Percentiles rank a stretch among this genome's conserved stretches.
Evolutionary conservation across 1,284 basidiomycete species (phyloP).

Genomic region (Apiotrichum domesticum): DNA sequence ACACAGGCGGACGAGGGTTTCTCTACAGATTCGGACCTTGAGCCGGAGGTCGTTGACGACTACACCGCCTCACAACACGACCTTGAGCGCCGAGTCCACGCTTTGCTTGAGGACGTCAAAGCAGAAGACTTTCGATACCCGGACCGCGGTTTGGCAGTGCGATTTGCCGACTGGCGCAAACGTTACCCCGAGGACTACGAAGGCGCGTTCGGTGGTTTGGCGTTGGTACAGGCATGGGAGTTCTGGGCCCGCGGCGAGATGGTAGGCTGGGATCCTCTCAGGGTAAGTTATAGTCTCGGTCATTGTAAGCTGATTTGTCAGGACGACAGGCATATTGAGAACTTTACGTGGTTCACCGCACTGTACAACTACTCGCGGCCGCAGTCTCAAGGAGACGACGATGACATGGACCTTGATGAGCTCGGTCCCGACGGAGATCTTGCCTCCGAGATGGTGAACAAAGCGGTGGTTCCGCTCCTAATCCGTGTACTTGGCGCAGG

Average conservation of each 20-base stretch:
- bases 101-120: constrained; percentile 69
- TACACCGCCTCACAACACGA: constrained; percentile 60
- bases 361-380: constrained; percentile 73
- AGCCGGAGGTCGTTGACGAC: constrained; percentile 60
- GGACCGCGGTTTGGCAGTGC: constrained; percentile 59
- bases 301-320: constrained; percentile 24
- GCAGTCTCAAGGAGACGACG: constrained; percentile 21
- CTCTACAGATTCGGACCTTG: constrained; percentile 72
- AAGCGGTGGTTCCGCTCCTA: constrained; percentile 70
- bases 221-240: constrained; percentile 87
- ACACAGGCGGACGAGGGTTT: constrained; percentile 62
- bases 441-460: constrained; percentile 80
- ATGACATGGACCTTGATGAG: constrained; percentile 50
- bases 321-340: constrained; percentile 62
- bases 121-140: constrained; percentile 81
- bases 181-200: constrained; percentile 73
- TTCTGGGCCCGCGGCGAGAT: constrained; percentile 87
- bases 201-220: constrained; percentile 83
- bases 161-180: constrained; percentile 75
- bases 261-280: constrained; percentile 78
- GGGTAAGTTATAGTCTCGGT: constrained; percentile 51
- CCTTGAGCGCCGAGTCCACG: constrained; percentile 54
- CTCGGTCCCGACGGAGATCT: constrained; percentile 79
- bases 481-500: constrained; percentile 64
- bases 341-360: constrained; percentile 74